Percentiles rank a stretch among this genome's conserved stretches.
phyloP scores from a whole-genome alignment of 106 monocot genomes.

The Vanilla planifolia region DNA sequence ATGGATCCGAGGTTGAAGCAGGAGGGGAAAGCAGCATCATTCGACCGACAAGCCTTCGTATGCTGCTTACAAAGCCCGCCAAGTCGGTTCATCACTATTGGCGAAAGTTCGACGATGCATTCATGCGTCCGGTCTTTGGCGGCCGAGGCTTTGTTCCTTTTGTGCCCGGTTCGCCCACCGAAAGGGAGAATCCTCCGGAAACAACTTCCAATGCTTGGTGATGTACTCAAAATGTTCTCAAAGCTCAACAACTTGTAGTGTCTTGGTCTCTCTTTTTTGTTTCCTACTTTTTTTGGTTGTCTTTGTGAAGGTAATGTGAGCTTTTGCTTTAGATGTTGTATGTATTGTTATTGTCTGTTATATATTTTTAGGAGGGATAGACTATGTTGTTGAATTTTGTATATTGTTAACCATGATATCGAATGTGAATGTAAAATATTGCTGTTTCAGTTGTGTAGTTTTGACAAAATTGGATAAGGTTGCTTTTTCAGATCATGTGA shows the following conservation, averaged over 20 bases:
- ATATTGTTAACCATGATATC: too few relatives aligned
- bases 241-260: background rate
- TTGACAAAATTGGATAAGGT: too few relatives aligned
- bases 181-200: conserved; percentile 5
- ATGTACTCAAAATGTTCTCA: background rate
- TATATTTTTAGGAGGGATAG: too few relatives aligned
- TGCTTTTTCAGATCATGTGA: too few relatives aligned
- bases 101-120: conserved; percentile 75
- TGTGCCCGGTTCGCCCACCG: conserved; percentile 75
- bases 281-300: too few relatives aligned
- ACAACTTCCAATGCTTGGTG: background rate
- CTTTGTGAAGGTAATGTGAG: too few relatives aligned
- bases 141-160: conserved; percentile 81
- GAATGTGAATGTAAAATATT: too few relatives aligned
- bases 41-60: conserved; percentile 44
- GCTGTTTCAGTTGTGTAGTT: too few relatives aligned
- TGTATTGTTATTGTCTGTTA: too few relatives aligned
- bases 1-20: conserved; percentile 17
- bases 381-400: too few relatives aligned
- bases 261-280: background rate
- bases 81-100: conserved; percentile 69
- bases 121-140: conserved; percentile 86
- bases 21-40: background rate
- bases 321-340: too few relatives aligned
- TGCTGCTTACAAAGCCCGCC: conserved; percentile 49